phyloP scores from a whole-genome alignment of 2,329 filamentous ascomycete genomes.

The Fusarium sp. region DNA sequence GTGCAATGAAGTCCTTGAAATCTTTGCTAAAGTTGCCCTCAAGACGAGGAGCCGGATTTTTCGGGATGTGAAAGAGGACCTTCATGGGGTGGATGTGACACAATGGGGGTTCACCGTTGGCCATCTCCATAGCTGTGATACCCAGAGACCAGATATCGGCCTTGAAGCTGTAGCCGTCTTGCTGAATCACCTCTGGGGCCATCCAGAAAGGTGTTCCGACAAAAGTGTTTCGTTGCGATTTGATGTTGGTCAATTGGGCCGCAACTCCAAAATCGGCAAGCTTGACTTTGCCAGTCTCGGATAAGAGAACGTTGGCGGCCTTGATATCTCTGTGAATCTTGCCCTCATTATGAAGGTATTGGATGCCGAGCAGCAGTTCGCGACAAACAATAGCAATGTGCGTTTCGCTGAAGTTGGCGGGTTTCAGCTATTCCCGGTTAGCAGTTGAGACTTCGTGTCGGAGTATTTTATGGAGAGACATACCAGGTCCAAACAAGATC shows the following conservation, averaged over 20 bases:
- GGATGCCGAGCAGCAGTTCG: conserved; percentile 87
- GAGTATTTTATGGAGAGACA: conserved; percentile 36
- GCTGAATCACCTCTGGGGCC: conserved; percentile 94
- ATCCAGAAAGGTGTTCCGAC: conserved; percentile 98
- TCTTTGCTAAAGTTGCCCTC: conserved; percentile 89
- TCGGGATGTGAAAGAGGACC: conserved; percentile 90
- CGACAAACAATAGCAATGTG: conserved; percentile 96
- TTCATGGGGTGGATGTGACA: conserved; percentile 92
- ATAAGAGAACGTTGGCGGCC: conserved; percentile 95
- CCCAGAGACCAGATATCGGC: conserved; percentile 94
- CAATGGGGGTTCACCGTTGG: conserved; percentile 88
- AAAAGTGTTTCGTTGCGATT: conserved; percentile 96
- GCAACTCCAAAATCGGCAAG: conserved; percentile 97
- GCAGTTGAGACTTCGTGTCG: conserved; percentile 2
- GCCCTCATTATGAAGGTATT: conserved; percentile 92
- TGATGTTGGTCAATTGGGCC: conserved; percentile 95
- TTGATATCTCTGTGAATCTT: conserved; percentile 99
- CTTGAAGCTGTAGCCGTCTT: conserved; percentile 85
- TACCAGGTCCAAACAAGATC: conserved; percentile 94
- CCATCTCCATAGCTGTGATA: conserved; percentile 91
- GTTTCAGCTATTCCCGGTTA: conserved; percentile 75
- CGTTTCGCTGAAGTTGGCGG: conserved; percentile 85
- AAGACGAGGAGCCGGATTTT: conserved; percentile 83
- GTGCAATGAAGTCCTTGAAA: conserved; percentile 92
- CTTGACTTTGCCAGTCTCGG: conserved; percentile 90